Evolutionary conservation across 768 basidiomycete species (phyloP).

Genomic region (Multifurca ochricompacta): DNA sequence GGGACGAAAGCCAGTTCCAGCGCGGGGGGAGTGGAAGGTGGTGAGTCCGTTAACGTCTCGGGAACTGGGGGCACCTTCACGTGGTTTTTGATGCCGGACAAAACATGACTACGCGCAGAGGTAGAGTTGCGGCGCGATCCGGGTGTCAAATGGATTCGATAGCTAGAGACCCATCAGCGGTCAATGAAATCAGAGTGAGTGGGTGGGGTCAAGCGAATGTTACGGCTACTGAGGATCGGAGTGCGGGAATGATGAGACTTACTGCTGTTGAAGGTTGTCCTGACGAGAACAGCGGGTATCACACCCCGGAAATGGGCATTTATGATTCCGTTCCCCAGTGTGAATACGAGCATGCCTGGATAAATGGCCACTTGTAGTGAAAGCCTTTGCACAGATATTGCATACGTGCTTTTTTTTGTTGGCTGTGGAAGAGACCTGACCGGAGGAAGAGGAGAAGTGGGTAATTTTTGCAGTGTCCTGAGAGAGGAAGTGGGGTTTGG

Average conservation of each 20-base stretch:
- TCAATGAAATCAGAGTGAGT: neutral
- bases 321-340: constrained; percentile 88
- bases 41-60: constrained; percentile 18
- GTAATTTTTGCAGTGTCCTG: neutral
- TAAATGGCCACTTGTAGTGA: constrained; percentile 85
- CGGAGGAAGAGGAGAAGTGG: neutral
- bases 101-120: constrained; percentile 32
- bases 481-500: neutral
- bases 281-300: constrained; percentile 85
- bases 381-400: constrained; percentile 61
- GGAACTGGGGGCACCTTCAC: constrained; percentile 14
- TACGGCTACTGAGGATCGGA: neutral
- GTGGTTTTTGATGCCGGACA: constrained; percentile 13
- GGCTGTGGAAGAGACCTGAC: neutral
- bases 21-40: constrained; percentile 25
- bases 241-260: constrained; percentile 24
- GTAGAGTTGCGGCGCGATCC: constrained; percentile 62
- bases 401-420: constrained; percentile 48
- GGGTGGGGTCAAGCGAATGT: neutral
- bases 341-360: constrained; percentile 85
- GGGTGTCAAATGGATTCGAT: constrained; percentile 75
- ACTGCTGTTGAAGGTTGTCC: constrained; percentile 74
- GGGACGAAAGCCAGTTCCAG: constrained; percentile 21
- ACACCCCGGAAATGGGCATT: constrained; percentile 92
- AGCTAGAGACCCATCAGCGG: constrained; percentile 35